Percentiles rank a stretch among this genome's conserved stretches.
These are phyloP conservation scores for Lizonia empirigonia DNA, from an alignment of 2,329 filamentous ascomycete species.

Conservation along the genomic window DNA sequence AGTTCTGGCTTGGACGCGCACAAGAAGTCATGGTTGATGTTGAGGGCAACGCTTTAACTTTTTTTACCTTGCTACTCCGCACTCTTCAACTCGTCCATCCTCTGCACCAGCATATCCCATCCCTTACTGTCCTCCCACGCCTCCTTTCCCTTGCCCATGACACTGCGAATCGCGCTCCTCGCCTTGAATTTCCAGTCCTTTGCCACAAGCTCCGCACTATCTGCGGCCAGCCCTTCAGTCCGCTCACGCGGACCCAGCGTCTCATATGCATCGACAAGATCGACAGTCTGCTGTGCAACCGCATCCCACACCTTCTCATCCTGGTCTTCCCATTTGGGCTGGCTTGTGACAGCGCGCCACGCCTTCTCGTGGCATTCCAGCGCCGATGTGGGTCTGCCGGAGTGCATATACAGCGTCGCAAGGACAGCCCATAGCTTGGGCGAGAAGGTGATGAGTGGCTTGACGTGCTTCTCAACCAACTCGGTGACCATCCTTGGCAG, in stretches of 20 bases:
- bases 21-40: no score
- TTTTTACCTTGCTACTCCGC: constrained; percentile 15
- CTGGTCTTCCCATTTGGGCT: constrained; percentile 62
- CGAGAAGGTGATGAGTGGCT: constrained; percentile 82
- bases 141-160: constrained; percentile 81
- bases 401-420: constrained; percentile 74
- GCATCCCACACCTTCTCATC: constrained; percentile 70
- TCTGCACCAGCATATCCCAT: constrained; percentile 65
- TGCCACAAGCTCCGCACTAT: constrained; percentile 67
- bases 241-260: constrained; percentile 62
- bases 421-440: constrained; percentile 78
- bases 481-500: constrained; percentile 68
- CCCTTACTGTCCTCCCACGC: constrained; percentile 78
- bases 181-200: constrained; percentile 88
- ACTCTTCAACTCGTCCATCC: constrained; percentile 51
- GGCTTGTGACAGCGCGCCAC: constrained; percentile 73
- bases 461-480: constrained; percentile 74
- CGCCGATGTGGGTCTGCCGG: constrained; percentile 70
- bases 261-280: constrained; percentile 82
- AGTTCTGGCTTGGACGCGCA: no score
- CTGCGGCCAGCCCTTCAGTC: constrained; percentile 59
- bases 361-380: constrained; percentile 87
- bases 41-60: not conserved
- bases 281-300: constrained; percentile 78
- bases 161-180: constrained; percentile 78